Percentiles rank a stretch among this genome's conserved stretches.
phyloP scores from a whole-genome alignment of 768 basidiomycete species.

The Lactarius tabidus region DNA sequence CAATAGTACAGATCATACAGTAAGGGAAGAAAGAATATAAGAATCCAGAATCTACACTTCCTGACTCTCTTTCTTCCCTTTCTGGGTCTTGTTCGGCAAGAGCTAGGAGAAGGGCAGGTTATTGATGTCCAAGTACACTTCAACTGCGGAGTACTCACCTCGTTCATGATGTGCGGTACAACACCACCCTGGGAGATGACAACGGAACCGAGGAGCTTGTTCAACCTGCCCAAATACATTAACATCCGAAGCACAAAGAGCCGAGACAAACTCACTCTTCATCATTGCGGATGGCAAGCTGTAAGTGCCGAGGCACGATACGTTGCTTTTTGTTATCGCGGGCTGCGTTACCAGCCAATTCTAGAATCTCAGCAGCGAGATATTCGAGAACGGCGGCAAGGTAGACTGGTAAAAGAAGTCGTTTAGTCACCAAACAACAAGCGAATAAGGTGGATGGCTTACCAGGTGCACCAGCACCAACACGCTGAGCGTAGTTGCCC shows the following conservation, averaged over 20 bases:
- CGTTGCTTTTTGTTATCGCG: conserved; percentile 85
- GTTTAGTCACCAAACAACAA: conserved; percentile 5
- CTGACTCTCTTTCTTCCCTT: conserved; percentile 50
- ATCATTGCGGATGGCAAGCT: conserved; percentile 89
- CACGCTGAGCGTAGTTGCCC: conserved; percentile 84
- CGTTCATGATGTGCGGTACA: conserved; percentile 74
- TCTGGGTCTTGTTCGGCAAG: conserved; percentile 46
- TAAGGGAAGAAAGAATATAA: conserved; percentile 14
- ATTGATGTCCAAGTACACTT: not conserved
- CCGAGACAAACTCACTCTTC: conserved; percentile 57
- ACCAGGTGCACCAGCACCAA: conserved; percentile 89
- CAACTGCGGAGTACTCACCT: conserved; percentile 32
- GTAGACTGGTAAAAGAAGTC: conserved; percentile 59
- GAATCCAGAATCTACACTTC: conserved; percentile 29
- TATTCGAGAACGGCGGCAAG: conserved; percentile 89
- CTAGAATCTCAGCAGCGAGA: conserved; percentile 88
- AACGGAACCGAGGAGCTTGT: conserved; percentile 70
- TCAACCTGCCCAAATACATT: conserved; percentile 43
- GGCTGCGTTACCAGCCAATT: conserved; percentile 83
- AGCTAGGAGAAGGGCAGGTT: conserved; percentile 29
- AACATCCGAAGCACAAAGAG: not conserved
- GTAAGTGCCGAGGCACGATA: conserved; percentile 89
- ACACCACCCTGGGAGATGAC: conserved; percentile 96
- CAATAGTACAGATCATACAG: conserved; percentile 25
- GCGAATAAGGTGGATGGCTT: conserved; percentile 19